Evolutionary conservation across 371 early-diverging fungal species (phyloP).

Genomic region (Blyttiomyces sp.): DNA sequence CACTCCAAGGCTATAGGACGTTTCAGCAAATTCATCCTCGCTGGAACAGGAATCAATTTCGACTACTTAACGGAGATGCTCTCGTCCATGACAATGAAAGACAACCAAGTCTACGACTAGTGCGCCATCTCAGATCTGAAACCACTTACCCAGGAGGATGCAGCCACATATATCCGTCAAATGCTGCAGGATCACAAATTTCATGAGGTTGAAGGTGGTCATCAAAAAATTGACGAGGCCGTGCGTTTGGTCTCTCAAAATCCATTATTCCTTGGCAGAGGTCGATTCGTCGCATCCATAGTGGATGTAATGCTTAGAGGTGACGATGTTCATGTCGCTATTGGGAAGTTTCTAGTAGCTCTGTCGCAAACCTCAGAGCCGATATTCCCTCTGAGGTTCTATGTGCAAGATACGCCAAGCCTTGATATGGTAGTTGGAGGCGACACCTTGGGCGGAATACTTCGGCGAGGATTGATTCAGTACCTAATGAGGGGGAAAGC

Average conservation of each 20-base stretch:
- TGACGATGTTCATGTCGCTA: neutral
- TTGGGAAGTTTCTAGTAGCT: neutral
- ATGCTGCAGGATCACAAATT: slow-evolving; percentile 3
- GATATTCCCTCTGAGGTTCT: slow-evolving; percentile 1
- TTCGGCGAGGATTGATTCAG: neutral
- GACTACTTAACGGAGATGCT: slow-evolving; percentile 10
- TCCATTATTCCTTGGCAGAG: slow-evolving; percentile 7
- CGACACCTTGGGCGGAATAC: slow-evolving; percentile 3
- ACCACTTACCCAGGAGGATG: slow-evolving; percentile 2
- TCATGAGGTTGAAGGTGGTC: no score
- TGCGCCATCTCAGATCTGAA: slow-evolving; percentile 13
- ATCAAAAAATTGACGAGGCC: neutral
- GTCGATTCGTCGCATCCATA: slow-evolving; percentile 8
- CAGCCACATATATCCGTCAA: neutral
- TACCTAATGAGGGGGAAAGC: slow-evolving; percentile 13
- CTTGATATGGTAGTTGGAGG: slow-evolving; percentile 1
- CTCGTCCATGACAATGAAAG: slow-evolving; percentile 17
- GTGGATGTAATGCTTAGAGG: neutral
- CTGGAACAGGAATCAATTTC: slow-evolving; percentile 36
- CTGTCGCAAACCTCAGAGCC: neutral
- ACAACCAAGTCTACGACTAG: neutral
- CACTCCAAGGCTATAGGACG: slow-evolving; percentile 16
- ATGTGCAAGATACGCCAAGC: slow-evolving; percentile 3
- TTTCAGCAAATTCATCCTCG: slow-evolving; percentile 24
- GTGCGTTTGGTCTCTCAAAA: neutral